Evolutionary conservation across 495 filamentous ascomycete genomes (phyloP), one percentile per base, ranked within the genome.

Genomic region (Hyaloscypha variabilis): DNA sequence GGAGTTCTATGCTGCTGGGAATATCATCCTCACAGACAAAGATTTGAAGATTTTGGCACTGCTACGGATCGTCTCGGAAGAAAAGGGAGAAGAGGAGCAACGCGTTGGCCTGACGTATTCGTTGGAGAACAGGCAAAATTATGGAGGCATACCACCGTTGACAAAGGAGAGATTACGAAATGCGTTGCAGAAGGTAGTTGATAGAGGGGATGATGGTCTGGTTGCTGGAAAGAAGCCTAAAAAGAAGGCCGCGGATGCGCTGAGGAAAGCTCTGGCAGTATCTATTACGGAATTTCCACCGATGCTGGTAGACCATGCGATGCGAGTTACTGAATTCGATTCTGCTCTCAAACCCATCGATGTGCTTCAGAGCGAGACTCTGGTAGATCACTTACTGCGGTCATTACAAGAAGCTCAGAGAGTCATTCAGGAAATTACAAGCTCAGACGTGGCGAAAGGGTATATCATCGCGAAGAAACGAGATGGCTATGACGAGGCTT

Each of bases 1-100:
- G 46, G 95, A 99, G 77, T 99, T 99, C 78, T 99, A 95, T 77
- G 94, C 95, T 4, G 86, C 85, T n/a, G 95, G 95, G 36, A 99
- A 99, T 75, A 88, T 99, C 62, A 90, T 99, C 58, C 80, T 99
- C 58, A 96, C 93, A 3, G 92, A 97, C 72, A 81, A 82, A 46
- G 89, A 94, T 17, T 79, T 91, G 61, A 90, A 85, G 55, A 90
- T 97, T 64, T 72, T 97, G 14, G 86, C 90, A 3, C 77, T 97
- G 46, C 79, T 96, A 70, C 88, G 95, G n/a, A 85, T 88, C 65
- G 94, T 99, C 5, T 72, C 84, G 24, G 87, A 85, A 17, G 81
- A 84, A 3, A 91, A 93, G 67, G 91, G 88, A 1, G 83, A 88
- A 69, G 90, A 92, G 56, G 88, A 90, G 34, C 89, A 93, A 75